Conservation (phyloP, 208 protist genomes). For the Trypanosoma lewisi region DNA sequence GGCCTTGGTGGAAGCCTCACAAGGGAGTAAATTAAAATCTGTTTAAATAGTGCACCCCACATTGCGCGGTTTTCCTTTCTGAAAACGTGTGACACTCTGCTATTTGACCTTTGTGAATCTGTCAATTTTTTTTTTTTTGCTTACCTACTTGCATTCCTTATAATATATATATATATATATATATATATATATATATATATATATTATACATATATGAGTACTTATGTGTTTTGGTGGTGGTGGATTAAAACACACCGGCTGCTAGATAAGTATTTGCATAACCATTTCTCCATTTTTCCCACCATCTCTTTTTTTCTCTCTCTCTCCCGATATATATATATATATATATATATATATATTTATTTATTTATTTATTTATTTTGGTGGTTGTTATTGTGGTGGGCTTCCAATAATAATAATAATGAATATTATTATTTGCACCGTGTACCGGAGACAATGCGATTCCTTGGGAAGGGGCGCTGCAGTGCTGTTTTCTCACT, state of each 20-base stretch:
- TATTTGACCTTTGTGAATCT: background rate
- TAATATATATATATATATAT: no score
- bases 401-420: background rate
- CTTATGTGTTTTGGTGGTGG: no score
- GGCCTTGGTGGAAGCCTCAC: background rate
- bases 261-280: no score
- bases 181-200: no score
- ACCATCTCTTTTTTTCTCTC: no score
- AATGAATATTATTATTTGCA: conserved; percentile 1
- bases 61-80: background rate
- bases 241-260: no score
- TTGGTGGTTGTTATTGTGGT: background rate
- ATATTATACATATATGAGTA: no score
- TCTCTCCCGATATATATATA: no score
- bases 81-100: background rate
- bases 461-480: conserved; percentile 13
- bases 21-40: background rate
- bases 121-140: no score
- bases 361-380: conserved; percentile 11
- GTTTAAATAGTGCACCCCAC: background rate
- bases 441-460: conserved; percentile 9
- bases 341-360: no score
- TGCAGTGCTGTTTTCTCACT: conserved; percentile 26
- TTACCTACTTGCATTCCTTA: no score
- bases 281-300: no score